Evolutionary conservation across 2,329 filamentous ascomycete species (phyloP).

Genomic region (Sclerotiophoma versabilis): DNA sequence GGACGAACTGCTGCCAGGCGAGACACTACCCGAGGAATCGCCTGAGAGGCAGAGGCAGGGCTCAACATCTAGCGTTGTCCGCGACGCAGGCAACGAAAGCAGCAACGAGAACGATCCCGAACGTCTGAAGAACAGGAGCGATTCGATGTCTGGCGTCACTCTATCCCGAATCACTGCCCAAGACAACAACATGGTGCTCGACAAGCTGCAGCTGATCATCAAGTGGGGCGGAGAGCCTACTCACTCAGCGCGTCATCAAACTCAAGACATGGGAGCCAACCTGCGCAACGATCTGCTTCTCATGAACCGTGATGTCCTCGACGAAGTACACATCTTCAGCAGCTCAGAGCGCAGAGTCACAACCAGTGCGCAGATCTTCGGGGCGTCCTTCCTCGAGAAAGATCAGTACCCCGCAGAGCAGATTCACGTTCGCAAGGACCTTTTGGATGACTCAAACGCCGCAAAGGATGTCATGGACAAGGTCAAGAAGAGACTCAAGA

Average conservation of each 20-base stretch:
- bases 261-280: conserved; percentile 91
- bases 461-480: conserved; percentile 99
- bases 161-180: conserved; percentile 93
- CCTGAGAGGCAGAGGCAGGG: conserved; percentile 33
- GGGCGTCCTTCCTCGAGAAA: conserved; percentile 84
- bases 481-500: conserved; percentile 99
- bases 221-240: conserved; percentile 99
- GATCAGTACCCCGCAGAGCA: conserved; percentile 86
- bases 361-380: conserved; percentile 96
- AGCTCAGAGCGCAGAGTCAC: conserved; percentile 94
- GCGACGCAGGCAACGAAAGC: conserved; percentile 31
- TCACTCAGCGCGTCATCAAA: conserved; percentile 94
- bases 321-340: conserved; percentile 93
- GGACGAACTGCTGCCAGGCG: conserved; percentile 59
- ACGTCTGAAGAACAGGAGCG: conserved; percentile 59
- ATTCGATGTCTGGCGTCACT: conserved; percentile 88
- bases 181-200: conserved; percentile 90
- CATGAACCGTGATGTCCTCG: conserved; percentile 89
- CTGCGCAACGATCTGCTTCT: conserved; percentile 94
- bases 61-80: conserved; percentile 26
- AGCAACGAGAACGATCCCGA: conserved; percentile 25
- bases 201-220: conserved; percentile 96
- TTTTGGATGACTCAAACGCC: conserved; percentile 96
- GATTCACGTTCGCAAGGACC: conserved; percentile 90
- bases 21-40: conserved; percentile 39